Conservation (phyloP, 2,329 filamentous ascomycete genomes). For the Stemphylium lycopersici region DNA sequence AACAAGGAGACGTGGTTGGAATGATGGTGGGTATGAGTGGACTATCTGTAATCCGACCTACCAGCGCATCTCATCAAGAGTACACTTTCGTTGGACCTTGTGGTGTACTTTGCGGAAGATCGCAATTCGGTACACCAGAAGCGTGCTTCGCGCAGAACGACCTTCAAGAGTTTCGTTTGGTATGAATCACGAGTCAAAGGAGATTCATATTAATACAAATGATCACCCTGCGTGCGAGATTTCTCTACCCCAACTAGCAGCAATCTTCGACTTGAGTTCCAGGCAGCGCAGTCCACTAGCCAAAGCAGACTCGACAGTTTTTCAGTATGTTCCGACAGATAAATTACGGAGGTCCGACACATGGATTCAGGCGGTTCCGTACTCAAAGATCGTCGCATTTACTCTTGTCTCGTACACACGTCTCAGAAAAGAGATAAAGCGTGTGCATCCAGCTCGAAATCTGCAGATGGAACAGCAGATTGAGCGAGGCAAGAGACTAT, state of each 20-base stretch:
- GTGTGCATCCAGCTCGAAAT: slow-evolving; percentile 49
- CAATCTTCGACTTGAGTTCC: no score
- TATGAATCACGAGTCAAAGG: no score
- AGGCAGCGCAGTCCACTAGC: neutral
- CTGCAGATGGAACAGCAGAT: slow-evolving; percentile 40
- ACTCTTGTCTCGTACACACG: slow-evolving; percentile 47
- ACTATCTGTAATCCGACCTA: neutral
- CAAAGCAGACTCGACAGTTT: neutral
- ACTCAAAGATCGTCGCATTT: slow-evolving; percentile 50
- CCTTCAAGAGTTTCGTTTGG: no score
- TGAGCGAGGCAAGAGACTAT: slow-evolving; percentile 50
- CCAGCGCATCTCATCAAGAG: no score
- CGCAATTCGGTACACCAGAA: no score
- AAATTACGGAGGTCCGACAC: slow-evolving; percentile 48
- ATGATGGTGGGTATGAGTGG: neutral
- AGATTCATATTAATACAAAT: no score
- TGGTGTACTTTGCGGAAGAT: no score
- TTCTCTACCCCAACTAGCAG: no score
- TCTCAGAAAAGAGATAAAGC: neutral
- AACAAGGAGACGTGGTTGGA: neutral
- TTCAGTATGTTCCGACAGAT: slow-evolving; percentile 45
- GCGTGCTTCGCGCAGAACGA: no score
- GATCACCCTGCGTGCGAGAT: no score
- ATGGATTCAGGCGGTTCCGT: slow-evolving; percentile 40
- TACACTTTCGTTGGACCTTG: no score